Conservation (phyloP, 441 rosid genomes). For the Populus hybrid region DNA sequence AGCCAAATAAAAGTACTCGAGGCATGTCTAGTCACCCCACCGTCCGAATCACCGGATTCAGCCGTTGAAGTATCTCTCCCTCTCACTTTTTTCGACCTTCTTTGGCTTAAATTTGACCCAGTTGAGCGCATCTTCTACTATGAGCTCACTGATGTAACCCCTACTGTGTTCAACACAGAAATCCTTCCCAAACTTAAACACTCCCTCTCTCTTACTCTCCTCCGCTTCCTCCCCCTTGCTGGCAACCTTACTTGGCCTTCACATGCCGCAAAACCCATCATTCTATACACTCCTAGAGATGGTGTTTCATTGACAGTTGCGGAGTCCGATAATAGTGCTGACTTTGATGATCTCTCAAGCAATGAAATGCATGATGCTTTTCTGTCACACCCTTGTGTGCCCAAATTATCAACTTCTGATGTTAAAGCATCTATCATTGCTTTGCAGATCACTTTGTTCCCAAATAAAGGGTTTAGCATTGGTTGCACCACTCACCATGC, state of each 20-base stretch:
- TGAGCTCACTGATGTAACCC: neutral
- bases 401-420: conserved; percentile 1
- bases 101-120: neutral
- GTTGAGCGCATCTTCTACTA: neutral
- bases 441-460: conserved; percentile 17
- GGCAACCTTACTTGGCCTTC: conserved; percentile 22
- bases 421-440: neutral
- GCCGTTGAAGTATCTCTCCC: neutral
- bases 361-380: neutral
- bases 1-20: neutral
- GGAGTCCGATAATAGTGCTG: conserved; percentile 11
- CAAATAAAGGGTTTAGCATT: conserved; percentile 15
- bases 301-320: conserved; percentile 14
- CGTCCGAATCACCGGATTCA: neutral
- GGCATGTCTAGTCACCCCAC: neutral
- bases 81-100: conserved; percentile 1
- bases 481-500: conserved; percentile 11
- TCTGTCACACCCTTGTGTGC: conserved; percentile 10
- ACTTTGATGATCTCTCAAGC: conserved; percentile 11
- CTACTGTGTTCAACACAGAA: neutral
- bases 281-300: conserved; percentile 6
- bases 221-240: conserved; percentile 24
- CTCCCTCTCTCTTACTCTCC: conserved; percentile 23
- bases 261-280: conserved; percentile 9
- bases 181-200: neutral